phyloP scores from a whole-genome alignment of 169 alveolate species.

The Plasmodium knowlesi region DNA sequence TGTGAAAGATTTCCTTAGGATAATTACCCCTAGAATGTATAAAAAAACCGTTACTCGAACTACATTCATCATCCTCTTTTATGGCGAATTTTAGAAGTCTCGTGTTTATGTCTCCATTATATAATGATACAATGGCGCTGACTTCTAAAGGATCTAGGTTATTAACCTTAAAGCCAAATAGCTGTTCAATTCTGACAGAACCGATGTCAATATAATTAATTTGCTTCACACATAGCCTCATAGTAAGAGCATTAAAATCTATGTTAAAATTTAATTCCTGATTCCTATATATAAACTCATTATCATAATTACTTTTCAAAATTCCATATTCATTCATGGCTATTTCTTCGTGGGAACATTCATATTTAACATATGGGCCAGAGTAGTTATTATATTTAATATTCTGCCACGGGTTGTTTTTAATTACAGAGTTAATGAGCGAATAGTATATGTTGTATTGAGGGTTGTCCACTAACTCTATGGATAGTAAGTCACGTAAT shows the following conservation, averaged over 20 bases:
- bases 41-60: slow-evolving; percentile 34
- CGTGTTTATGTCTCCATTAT: slow-evolving; percentile 28
- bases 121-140: slow-evolving; percentile 14
- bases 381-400: slow-evolving; percentile 43
- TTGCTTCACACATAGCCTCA: slow-evolving; percentile 61
- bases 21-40: slow-evolving; percentile 1
- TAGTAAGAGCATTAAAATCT: slow-evolving; percentile 27
- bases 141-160: slow-evolving; percentile 9
- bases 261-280: slow-evolving; percentile 19
- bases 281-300: neutral
- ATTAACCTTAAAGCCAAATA: slow-evolving; percentile 8
- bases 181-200: slow-evolving; percentile 25
- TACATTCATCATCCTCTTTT: slow-evolving; percentile 50
- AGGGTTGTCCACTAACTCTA: slow-evolving; percentile 7
- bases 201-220: slow-evolving; percentile 44
- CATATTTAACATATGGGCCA: slow-evolving; percentile 56
- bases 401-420: neutral
- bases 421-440: slow-evolving; percentile 30
- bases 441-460: slow-evolving; percentile 27
- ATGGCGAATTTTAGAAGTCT: slow-evolving; percentile 51
- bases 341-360: slow-evolving; percentile 26
- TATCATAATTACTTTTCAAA: slow-evolving; percentile 28
- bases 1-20: neutral
- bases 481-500: slow-evolving; percentile 1
- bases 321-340: slow-evolving; percentile 38